phyloP scores from a whole-genome alignment of 805 yeast genomes.

The Sungouiozyma intestinalis region DNA sequence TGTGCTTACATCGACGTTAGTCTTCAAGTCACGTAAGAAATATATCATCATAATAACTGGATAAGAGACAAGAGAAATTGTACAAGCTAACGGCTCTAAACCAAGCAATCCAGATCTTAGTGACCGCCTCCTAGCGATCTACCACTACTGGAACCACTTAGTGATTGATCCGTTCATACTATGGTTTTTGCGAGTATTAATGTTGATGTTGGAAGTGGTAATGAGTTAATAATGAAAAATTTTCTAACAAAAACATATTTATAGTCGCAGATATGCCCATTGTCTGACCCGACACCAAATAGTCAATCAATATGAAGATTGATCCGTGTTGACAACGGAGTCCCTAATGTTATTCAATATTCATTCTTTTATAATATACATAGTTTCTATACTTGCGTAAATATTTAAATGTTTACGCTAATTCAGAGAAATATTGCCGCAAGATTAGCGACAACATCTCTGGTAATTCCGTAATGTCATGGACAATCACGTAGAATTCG shows the following conservation, averaged over 20 bases:
- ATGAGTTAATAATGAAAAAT: not conserved
- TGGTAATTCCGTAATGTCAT: slow-evolving; percentile 81
- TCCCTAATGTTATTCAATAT: no score
- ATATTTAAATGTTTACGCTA: slow-evolving; percentile 31
- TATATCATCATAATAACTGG: slow-evolving; percentile 27
- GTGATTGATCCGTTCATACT: not conserved
- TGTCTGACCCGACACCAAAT: no score
- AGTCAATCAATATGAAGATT: no score
- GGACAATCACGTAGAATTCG: slow-evolving; percentile 90
- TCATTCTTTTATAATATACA: no score
- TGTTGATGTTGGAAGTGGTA: not conserved
- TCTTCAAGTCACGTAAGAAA: slow-evolving; percentile 35
- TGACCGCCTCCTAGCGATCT: not conserved
- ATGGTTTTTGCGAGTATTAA: not conserved
- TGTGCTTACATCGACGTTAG: slow-evolving; percentile 50
- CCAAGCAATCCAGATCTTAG: not conserved
- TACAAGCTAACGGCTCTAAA: not conserved
- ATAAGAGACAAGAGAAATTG: no score
- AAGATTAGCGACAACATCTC: slow-evolving; percentile 80
- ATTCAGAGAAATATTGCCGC: slow-evolving; percentile 82
- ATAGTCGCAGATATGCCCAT: not conserved
- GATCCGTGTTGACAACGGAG: no score
- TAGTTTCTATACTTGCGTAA: not conserved
- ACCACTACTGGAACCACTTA: no score
- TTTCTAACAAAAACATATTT: not conserved